phyloP scores from a whole-genome alignment of 805 yeast genomes.

The Sugiyamaella americana region DNA sequence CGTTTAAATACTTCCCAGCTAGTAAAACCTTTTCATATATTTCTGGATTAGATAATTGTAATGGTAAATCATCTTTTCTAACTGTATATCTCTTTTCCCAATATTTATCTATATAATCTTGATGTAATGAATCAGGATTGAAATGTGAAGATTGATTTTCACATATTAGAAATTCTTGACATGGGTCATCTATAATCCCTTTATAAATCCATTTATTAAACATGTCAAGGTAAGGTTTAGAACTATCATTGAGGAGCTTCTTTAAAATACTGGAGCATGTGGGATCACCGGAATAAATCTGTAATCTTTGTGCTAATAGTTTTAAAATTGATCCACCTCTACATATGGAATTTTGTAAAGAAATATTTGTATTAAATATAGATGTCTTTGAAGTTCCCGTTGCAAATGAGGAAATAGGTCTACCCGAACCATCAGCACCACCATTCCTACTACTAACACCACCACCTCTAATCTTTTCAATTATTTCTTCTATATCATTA shows the following conservation, averaged over 20 bases:
- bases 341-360: neutral
- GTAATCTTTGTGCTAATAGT: conserved; percentile 53
- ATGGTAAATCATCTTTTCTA: conserved; percentile 67
- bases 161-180: conserved; percentile 74
- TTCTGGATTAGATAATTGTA: conserved; percentile 49
- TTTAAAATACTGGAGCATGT: conserved; percentile 47
- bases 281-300: conserved; percentile 59
- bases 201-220: conserved; percentile 71
- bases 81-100: conserved; percentile 57
- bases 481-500: conserved; percentile 5
- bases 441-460: neutral
- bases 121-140: conserved; percentile 23
- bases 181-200: conserved; percentile 73
- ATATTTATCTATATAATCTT: conserved; percentile 33
- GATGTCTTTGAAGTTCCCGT: conserved; percentile 2
- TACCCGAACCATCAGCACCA: too few species aligned
- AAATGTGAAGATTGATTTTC: conserved; percentile 26
- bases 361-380: too few species aligned
- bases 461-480: conserved; percentile 7
- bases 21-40: conserved; percentile 60
- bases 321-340: conserved; percentile 75
- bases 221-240: conserved; percentile 58
- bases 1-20: conserved; percentile 81
- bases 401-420: neutral
- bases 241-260: conserved; percentile 49